Conservation (phyloP, 345 rosid genomes). For the Populus tremula region DNA sequence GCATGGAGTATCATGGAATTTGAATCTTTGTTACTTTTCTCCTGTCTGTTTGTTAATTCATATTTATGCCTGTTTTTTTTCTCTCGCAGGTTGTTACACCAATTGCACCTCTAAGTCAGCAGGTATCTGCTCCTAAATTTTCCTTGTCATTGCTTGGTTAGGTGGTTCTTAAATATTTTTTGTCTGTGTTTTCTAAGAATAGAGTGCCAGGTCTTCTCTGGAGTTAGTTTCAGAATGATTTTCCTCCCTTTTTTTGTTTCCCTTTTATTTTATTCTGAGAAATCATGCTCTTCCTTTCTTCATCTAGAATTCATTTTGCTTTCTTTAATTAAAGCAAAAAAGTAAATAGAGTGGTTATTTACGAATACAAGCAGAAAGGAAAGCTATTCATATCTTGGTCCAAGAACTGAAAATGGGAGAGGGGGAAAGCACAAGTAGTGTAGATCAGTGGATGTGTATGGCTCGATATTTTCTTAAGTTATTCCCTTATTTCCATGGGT, state of each 20-base stretch:
- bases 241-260: neutral
- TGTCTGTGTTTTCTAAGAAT: neutral
- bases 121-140: conserved; percentile 43
- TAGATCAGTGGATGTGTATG: no score
- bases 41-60: neutral
- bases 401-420: neutral
- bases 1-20: neutral
- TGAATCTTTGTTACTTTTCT: neutral
- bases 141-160: neutral
- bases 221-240: neutral
- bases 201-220: conserved; percentile 1
- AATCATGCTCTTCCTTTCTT: neutral
- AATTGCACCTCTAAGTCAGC: conserved; percentile 94
- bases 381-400: neutral
- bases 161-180: neutral
- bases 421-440: no score
- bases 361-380: neutral
- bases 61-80: neutral
- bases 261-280: neutral
- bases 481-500: no score
- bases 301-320: neutral
- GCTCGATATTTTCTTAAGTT: no score
- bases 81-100: conserved; percentile 87
- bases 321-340: neutral
- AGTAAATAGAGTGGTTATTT: neutral